Base-by-base conservation (phyloP, 257 asterid species). In the Lycium ferocissimum region DNA sequence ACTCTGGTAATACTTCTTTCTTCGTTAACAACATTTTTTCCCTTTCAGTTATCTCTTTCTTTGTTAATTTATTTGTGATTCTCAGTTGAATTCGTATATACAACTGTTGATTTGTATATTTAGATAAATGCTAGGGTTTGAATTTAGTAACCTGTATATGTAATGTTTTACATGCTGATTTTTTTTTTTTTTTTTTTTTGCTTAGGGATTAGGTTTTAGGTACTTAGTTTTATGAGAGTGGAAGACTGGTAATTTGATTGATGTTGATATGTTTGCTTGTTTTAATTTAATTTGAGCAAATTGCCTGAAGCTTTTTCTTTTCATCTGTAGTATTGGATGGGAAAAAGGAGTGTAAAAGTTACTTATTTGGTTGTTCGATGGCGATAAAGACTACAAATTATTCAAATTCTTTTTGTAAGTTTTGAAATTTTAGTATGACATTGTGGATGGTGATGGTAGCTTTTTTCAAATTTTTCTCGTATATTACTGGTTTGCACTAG, bases 41-140 rank as follows among this genome's bases (percentile, higher is more conserved):
- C 4, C 38, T 72, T 35, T 5, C 17, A 67, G 75, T n/a, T 70
- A 1, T 70, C 0, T 75, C n/a, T 20, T 5, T 51, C n/a, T 5
- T 12, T 33, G 33, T 10, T 33, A 26, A 33, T 3, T 76, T 13
- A 62, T 22, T 5, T n/a, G 22, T 20, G 14, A 20, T 17, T 49
- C 12, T 13, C n/a, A 4, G 51, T 22, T 75, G 11, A 47, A 71
- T 43, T 38, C 2, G 13, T 76, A 38, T 70, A 26, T 76, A 76
- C 13, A 76, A 22, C 26, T 76, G 7, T n/a, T n/a, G 40, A 7
- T 75, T 75, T 45, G 6, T 47, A 22, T 11, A 18, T 2, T 40
- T 18, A 2, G 37, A n/a, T 6, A 75, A 75, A 47, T 75, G 61
- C 13, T 75, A 75, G 81, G 81, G 81, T 75, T 75, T 75, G 12